Evolutionary conservation across 345 rosid species (phyloP), one percentile per base, ranked within the genome.

Genomic region (Dipteronia sinensis): DNA sequence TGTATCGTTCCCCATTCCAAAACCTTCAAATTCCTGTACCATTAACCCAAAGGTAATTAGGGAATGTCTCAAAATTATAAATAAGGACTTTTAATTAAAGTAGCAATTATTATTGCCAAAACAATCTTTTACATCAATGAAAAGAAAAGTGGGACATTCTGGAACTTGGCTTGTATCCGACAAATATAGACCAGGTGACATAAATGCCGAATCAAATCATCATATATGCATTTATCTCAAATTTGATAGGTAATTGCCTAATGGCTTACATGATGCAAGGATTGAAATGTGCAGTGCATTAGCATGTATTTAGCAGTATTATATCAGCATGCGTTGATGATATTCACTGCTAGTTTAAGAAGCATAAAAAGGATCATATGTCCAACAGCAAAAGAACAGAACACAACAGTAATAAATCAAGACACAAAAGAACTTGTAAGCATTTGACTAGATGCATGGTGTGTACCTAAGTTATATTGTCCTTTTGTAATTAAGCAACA

Each of bases 1-100:
- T 93, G 99, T 97, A 83, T 97, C 96, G 82, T 97, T 88, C 76
- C 81, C 86, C 62, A 82, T 73, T 66, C 79, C 82, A 67, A 75
- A 71, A 72, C 83, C 82, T 71, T 83, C 95, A 83, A 83, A 75
- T 79, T 90, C 97, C 99, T 97, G 93, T 86, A 89, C 16, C 83
- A 79, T 12, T 70, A 65, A 74, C 51, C 64, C 59, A 79, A 68
- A 58, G 13, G 62, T n/a, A 74, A 27, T 79, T 74, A 78, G 74
- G 15, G 69, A 53, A 73, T 67, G 64, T 23, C 31, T 27, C 71
- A 20, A 69, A 49, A 63, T 29, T 49, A 11, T 46, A 13, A 42
- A 74, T 7, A 47, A 49, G 40, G 40, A 16, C 7, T 49, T 75
- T 34, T 23, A 63, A 63, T 10, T 65, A 15, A 7, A 65, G 62